phyloP scores from a whole-genome alignment of 441 rosid genomes.

The Bocquillonia castaneifolia region DNA sequence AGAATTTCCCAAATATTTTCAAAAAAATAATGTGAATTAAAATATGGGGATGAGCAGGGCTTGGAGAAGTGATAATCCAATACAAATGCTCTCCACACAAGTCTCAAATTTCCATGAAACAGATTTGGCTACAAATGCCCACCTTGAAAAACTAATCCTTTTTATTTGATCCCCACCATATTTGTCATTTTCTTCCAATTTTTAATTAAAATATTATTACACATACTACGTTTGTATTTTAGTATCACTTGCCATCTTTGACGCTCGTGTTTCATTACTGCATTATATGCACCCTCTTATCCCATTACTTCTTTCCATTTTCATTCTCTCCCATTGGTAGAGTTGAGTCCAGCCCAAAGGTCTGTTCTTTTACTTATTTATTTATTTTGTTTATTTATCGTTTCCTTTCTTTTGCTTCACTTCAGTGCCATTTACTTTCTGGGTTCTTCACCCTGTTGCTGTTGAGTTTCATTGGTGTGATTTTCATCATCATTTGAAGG shows the following conservation, averaged over 20 bases:
- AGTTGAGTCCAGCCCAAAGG: slow-evolving; percentile 27
- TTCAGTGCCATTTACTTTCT: not conserved
- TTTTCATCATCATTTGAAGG: slow-evolving; percentile 5
- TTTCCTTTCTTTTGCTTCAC: not conserved
- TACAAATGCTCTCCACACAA: slow-evolving; percentile 13
- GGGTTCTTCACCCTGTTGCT: not conserved
- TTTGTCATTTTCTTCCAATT: slow-evolving; percentile 10
- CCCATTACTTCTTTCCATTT: slow-evolving; percentile 8
- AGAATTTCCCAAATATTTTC: not conserved
- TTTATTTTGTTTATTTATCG: not conserved
- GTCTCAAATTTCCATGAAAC: slow-evolving; percentile 22
- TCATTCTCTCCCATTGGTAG: slow-evolving; percentile 12
- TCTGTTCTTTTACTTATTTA: slow-evolving; percentile 13
- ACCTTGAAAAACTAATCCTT: slow-evolving; percentile 27
- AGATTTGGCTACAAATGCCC: slow-evolving; percentile 26
- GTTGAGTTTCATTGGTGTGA: not conserved
- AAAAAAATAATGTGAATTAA: not conserved
- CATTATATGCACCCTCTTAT: slow-evolving; percentile 7
- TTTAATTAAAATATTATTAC: slow-evolving; percentile 10
- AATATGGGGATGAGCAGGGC: not conserved
- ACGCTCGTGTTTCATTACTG: not conserved
- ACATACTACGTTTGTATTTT: slow-evolving; percentile 6
- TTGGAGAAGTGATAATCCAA: slow-evolving; percentile 4
- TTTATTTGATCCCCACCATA: slow-evolving; percentile 1
- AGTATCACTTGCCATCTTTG: not conserved